Evolutionary conservation across 2,329 filamentous ascomycete genomes (phyloP), one percentile per base, ranked within the genome.

Genomic region (Beauveria medogensis): DNA sequence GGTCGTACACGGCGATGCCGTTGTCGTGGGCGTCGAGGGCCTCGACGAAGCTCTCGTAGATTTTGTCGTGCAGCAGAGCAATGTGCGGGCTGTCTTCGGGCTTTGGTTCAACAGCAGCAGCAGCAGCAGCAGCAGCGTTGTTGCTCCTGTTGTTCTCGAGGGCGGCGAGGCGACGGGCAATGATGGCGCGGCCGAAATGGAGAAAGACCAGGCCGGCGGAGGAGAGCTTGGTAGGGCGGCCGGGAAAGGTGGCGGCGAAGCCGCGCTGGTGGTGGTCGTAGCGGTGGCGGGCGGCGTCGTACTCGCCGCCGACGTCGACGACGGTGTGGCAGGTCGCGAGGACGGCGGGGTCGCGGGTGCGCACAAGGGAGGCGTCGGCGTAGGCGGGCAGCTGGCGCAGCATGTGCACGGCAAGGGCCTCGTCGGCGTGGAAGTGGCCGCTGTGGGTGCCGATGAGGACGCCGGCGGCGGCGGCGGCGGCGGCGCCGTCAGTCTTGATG

Each of bases 361-460:
- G 92, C 55, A 96, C 80, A 48, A 99, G 88, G 48, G 81, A 73
- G 28, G 91, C 87, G 67, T 82, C 77, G 60, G 81, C 74, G 80
- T 97, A 99, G 62, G 87, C 78, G 24, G 94, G 93, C 20, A 97
- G 88, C 61, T 89, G 84, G 66, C 92, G 91, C 67, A 99, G 89
- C 81, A 99, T 91, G 80, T 96, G 92, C 65, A 99, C 92, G 62
- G 94, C 94, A 48, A 99, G 86, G 63, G 94, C 93, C 79, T 99
- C 94, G 75, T 99, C 94, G 73, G 94, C 94, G 79, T 99, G 94
- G 83, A 99, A 99, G 80, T 97, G 92, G 67, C 94, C 94, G 78
- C 89, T 97, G 83, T 99, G 94, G 34, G 94, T 99, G 71, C 92
- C 94, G 72, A 97, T 95, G 67, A 86, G 77, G 65, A 88, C 67